Evolutionary conservation across 257 asterid species (phyloP), one percentile per base, ranked within the genome.

Genomic region (Knoxia roxburghii): DNA sequence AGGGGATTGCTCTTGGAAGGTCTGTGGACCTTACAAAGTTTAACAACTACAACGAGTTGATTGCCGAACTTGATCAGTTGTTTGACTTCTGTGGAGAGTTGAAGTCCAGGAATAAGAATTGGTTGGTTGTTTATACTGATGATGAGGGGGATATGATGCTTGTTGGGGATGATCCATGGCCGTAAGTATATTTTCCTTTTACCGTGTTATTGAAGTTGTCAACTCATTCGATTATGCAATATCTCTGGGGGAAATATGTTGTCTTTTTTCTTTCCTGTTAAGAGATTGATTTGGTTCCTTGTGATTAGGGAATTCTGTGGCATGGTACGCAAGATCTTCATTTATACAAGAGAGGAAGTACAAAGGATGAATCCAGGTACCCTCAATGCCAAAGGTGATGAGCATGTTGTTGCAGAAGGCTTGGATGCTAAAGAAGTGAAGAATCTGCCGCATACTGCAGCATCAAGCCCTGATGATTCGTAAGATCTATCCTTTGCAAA

Each of bases 91-190:
- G 82, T 70, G 97, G 99, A 60, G 99, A 88, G 76, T 85, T 94
- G 67, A 85, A 81, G 77, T 82, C 76, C 27, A 71, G 56, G 24
- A 86, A 75, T 75, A 94, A 81, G 89, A 86, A 80, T 71, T 94
- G 99, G 99, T 79, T 90, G 49, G 87, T 94, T 46, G 96, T 94
- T 55, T 94, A 88, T 72, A 90, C 96, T 21, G 99, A 94, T 68
- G 90, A 94, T 66, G 99, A 94, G 84, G 97, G 89, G 71, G 99
- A 94, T 74, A 94, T 90, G 99, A 94, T 94, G 99, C 99, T 94
- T n/a, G 99, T 94, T 15, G 99, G 99, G 63, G 99, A 94, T 77
- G 99, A 94, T 77, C 99, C 99, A 11, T 94, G 99, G 99, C 95
- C 78, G 99, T 94, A 87, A 84, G 95, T 56, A 63, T 65, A 27